These are phyloP conservation scores for Boletus sensibilis DNA, from an alignment of 768 basidiomycete species.

Conservation along the genomic window DNA sequence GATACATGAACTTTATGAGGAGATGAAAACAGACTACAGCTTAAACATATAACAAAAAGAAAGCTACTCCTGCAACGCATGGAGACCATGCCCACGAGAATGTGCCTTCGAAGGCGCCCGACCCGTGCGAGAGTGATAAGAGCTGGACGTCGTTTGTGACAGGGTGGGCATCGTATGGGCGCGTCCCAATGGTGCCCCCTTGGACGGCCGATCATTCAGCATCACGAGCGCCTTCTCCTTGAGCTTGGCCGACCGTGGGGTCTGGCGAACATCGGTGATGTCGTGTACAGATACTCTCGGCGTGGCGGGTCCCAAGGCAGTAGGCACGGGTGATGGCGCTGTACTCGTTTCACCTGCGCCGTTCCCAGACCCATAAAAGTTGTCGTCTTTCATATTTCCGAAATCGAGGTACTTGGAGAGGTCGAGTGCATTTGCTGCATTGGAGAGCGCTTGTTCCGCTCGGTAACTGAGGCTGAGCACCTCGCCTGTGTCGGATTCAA, in stretches of 20 bases:
- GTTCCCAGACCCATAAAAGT: neutral
- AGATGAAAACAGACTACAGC: neutral
- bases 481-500: constrained; percentile 8
- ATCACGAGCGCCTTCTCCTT: constrained; percentile 1
- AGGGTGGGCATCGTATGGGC: constrained; percentile 19
- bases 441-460: constrained; percentile 1
- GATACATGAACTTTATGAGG: neutral
- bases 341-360: neutral
- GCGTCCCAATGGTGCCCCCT: constrained; percentile 9
- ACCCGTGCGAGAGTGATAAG: neutral
- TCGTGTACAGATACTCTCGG: neutral
- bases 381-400: neutral
- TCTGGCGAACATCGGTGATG: neutral
- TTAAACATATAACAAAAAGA: neutral
- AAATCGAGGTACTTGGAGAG: constrained; percentile 1
- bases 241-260: neutral
- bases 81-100: constrained; percentile 1
- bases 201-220: constrained; percentile 1
- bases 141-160: neutral
- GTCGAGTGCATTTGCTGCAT: constrained; percentile 3
- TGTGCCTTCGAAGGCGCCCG: neutral
- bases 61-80: constrained; percentile 7
- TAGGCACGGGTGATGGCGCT: neutral
- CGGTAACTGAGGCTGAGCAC: neutral
- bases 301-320: neutral